These are phyloP conservation scores for Beta vulgaris DNA, from an alignment of 148 eudicot genomes.

Conservation along the genomic window DNA sequence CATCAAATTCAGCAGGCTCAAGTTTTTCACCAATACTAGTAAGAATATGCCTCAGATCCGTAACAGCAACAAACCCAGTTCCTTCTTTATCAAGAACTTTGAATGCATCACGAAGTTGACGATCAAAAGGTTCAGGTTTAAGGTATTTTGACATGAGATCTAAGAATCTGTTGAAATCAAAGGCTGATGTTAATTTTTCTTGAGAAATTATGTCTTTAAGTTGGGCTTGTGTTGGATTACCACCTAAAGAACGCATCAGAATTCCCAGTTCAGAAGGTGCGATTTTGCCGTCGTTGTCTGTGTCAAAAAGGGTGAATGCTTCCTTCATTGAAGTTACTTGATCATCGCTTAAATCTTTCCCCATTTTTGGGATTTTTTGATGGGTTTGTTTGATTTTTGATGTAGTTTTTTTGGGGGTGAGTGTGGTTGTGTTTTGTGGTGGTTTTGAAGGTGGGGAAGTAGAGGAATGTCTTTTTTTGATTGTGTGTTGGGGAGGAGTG, in stretches of 20 bases:
- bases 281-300: slow-evolving; percentile 52
- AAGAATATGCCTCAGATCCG: slow-evolving; percentile 83
- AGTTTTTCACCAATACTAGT: slow-evolving; percentile 93
- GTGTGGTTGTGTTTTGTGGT: neutral
- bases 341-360: slow-evolving; percentile 27
- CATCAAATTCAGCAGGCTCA: slow-evolving; percentile 90
- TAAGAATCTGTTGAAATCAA: slow-evolving; percentile 64
- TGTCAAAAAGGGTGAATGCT: slow-evolving; percentile 58
- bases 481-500: neutral
- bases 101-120: slow-evolving; percentile 86
- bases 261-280: slow-evolving; percentile 46
- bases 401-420: neutral
- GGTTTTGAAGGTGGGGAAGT: neutral
- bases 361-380: slow-evolving; percentile 14
- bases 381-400: neutral
- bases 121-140: slow-evolving; percentile 88
- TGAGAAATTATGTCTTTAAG: slow-evolving; percentile 57
- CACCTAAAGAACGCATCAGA: slow-evolving; percentile 47
- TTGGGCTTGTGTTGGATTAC: slow-evolving; percentile 49
- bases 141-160: slow-evolving; percentile 79
- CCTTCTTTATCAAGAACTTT: slow-evolving; percentile 89
- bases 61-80: slow-evolving; percentile 68
- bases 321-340: slow-evolving; percentile 41
- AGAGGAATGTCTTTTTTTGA: too few relatives aligned
- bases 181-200: slow-evolving; percentile 52